Evolutionary conservation across 805 yeast genomes (phyloP), one percentile per base, ranked within the genome.

Genomic region (Alloascoidea hylecoeti): DNA sequence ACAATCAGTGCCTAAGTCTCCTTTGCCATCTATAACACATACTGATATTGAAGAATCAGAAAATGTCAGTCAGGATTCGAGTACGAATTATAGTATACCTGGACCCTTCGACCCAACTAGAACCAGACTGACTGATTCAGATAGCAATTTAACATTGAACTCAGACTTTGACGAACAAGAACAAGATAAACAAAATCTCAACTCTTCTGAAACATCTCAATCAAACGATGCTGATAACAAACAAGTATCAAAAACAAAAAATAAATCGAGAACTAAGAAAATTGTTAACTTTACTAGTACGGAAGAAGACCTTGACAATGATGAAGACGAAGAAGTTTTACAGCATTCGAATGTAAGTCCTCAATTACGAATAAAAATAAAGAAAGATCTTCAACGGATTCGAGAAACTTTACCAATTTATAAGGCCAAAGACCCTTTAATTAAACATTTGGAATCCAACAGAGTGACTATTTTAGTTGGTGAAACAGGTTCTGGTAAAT

Each of bases 401-500:
- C 61, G 95, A 42, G 53, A 69, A 45, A 61, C 67, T 0, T 64
- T 88, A 34, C 96, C 96, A 0, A 83, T 88, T 17, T 85, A 67
- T 56, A 75, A 70, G 46, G 83, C 82, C 43, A 73, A 73, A 47
- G 75, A 72, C 34, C 68, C 72, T 38, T 68, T 89, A 14, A 52
- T 81, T 42, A 58, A 66, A 5, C 70, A 74, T 43, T 51, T 89
- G 2, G 41, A 58, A 2, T 42, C 58, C 6, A 70, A 78, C 48
- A 76, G 70, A 44, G 94, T 86, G 3, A 75, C 88, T 0, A 74
- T 89, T 1, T 65, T 89, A 15, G 81, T 92, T 52, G 97, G 97
- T 58, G 97, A 89, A 53, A 89, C 98, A 0, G 98, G 98, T 58
- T 84, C 95, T 4, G 97, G 97, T 64, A 89, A 89, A 53, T 88